Percentiles rank a stretch among this genome's conserved stretches.
phyloP scores from a whole-genome alignment of 2,329 filamentous ascomycete species.

The Fusarium nisikadoi region DNA sequence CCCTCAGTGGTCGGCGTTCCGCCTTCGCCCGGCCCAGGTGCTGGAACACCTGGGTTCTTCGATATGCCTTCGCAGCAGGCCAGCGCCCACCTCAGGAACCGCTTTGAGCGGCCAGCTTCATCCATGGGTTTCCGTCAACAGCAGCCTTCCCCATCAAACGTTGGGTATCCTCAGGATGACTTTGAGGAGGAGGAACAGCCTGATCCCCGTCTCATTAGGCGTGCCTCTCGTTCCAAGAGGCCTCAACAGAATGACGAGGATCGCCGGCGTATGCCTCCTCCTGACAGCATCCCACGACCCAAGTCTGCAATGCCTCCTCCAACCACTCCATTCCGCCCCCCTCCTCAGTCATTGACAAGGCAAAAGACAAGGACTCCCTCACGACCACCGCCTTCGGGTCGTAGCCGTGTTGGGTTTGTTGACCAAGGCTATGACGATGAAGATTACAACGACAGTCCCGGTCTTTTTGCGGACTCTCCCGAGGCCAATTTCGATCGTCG shows the following conservation, averaged over 20 bases:
- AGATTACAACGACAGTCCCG: conserved; percentile 49
- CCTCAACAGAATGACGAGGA: conserved; percentile 53
- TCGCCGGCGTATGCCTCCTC: conserved; percentile 61
- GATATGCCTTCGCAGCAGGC: conserved; percentile 45
- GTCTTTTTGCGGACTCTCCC: conserved; percentile 54
- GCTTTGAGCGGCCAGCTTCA: conserved; percentile 53
- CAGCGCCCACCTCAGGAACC: conserved; percentile 46
- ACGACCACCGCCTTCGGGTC: conserved; percentile 45
- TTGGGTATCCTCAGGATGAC: conserved; percentile 53
- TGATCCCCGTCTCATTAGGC: conserved; percentile 51
- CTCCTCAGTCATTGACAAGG: conserved; percentile 42
- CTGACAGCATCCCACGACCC: conserved; percentile 51
- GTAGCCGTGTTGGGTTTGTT: conserved; percentile 49
- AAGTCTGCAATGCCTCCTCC: conserved; percentile 48
- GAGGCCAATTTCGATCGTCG: conserved; percentile 49
- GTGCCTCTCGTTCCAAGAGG: conserved; percentile 56
- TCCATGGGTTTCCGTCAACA: conserved; percentile 53
- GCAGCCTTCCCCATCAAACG: conserved; percentile 38
- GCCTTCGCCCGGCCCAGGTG: conserved; percentile 45
- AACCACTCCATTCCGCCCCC: conserved; percentile 45
- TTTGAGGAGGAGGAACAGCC: conserved; percentile 56
- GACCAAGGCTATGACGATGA: conserved; percentile 53
- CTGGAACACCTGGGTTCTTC: conserved; percentile 47
- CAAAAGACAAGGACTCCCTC: conserved; percentile 48
- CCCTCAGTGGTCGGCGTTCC: conserved; percentile 43